Percentiles rank a stretch among this genome's conserved stretches.
These are phyloP conservation scores for Lyophyllum atratum DNA, from an alignment of 768 basidiomycete species.

Conservation along the genomic window DNA sequence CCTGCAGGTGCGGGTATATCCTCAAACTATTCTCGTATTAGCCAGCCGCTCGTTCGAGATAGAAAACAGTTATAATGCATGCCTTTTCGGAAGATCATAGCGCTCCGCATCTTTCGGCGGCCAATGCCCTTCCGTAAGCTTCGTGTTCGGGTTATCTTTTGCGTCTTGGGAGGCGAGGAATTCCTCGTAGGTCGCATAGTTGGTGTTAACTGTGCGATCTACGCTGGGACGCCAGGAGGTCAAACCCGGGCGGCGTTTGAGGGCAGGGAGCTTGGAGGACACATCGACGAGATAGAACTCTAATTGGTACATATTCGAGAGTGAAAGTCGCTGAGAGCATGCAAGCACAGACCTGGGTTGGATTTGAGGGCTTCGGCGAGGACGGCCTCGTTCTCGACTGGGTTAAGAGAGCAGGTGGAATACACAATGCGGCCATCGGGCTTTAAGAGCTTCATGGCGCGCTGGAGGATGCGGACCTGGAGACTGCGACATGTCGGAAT, in stretches of 20 bases:
- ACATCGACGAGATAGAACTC: conserved; percentile 84
- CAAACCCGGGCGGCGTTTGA: conserved; percentile 77
- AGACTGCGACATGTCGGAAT: conserved; percentile 48
- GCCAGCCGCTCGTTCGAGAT: background rate
- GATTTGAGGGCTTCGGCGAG: conserved; percentile 78
- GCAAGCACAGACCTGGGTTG: conserved; percentile 55
- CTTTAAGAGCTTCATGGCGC: conserved; percentile 90
- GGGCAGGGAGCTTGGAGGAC: conserved; percentile 66
- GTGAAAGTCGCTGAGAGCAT: background rate
- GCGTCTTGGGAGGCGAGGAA: conserved; percentile 53
- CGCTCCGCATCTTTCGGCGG: conserved; percentile 66
- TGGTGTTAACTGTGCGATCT: conserved; percentile 49
- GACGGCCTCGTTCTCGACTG: conserved; percentile 97
- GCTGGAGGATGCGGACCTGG: conserved; percentile 88
- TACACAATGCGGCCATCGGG: conserved; percentile 90
- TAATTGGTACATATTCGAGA: conserved; percentile 19
- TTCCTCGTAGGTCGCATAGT: conserved; percentile 61
- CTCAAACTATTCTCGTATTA: conserved; percentile 58
- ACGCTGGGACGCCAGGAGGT: conserved; percentile 77
- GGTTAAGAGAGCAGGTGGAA: conserved; percentile 97
- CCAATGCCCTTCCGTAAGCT: conserved; percentile 77
- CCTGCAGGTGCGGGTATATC: conserved; percentile 93
- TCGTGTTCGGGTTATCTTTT: conserved; percentile 56
- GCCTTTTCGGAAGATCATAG: conserved; percentile 77
- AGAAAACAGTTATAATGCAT: conserved; percentile 14